phyloP scores from a whole-genome alignment of 768 basidiomycete species.

The Paxillus ammoniavirescens region DNA sequence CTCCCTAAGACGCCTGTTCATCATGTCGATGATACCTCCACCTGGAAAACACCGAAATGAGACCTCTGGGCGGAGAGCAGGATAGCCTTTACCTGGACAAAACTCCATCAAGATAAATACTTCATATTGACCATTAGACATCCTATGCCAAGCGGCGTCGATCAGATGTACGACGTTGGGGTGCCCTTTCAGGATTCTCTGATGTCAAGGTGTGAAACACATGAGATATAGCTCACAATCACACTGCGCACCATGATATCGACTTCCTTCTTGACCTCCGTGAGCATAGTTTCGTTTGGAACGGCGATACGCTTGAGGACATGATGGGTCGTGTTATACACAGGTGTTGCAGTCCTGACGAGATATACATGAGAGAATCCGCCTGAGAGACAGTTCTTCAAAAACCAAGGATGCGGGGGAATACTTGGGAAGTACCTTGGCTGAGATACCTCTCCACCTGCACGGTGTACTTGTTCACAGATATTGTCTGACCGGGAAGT shows the following conservation, averaged over 20 bases:
- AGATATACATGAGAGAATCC: conserved; percentile 99
- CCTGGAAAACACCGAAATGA: conserved; percentile 43
- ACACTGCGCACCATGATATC: conserved; percentile 86
- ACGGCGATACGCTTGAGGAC: conserved; percentile 97
- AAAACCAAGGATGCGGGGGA: conserved; percentile 6
- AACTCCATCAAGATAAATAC: conserved; percentile 99
- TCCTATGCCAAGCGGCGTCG: conserved; percentile 88
- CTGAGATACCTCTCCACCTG: conserved; percentile 93
- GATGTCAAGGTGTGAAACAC: conserved; percentile 31
- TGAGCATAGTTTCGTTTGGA: conserved; percentile 82
- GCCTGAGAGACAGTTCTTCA: conserved; percentile 47
- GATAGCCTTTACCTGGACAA: conserved; percentile 65
- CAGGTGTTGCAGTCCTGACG: conserved; percentile 80
- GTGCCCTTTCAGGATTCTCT: conserved; percentile 90
- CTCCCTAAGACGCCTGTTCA: conserved; percentile 95
- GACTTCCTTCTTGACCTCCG: conserved; percentile 95
- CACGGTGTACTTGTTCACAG: conserved; percentile 87
- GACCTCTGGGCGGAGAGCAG: conserved; percentile 2
- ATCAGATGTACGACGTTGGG: conserved; percentile 96
- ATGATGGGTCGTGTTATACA: conserved; percentile 91
- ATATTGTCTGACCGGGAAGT: conserved; percentile 80
- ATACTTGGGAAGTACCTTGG: conserved; percentile 61
- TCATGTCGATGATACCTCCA: conserved; percentile 99
- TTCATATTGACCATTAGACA: conserved; percentile 83
- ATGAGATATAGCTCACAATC: conserved; percentile 10